Evolutionary conservation across 306 rosid species (phyloP).

Genomic region (Cucumis hystrix): DNA sequence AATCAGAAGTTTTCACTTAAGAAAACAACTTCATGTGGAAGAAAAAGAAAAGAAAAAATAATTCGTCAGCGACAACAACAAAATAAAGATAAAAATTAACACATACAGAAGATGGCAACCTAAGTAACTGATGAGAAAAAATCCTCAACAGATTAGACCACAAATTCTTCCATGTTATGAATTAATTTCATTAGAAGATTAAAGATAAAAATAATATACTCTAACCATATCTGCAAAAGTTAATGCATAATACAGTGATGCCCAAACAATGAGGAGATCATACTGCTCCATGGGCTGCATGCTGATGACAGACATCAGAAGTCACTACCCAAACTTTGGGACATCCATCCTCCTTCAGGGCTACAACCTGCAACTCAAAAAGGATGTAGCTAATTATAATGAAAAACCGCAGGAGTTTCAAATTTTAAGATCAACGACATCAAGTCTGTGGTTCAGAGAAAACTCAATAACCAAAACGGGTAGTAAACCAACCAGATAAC

Average conservation of each 20-base stretch:
- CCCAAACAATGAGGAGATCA: conserved; percentile 24
- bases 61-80: too few relatives aligned
- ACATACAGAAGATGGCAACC: neutral
- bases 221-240: neutral
- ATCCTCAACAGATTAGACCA: neutral
- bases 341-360: conserved; percentile 85
- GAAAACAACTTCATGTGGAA: neutral
- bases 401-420: neutral
- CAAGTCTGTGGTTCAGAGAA: neutral
- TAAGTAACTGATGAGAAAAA: neutral
- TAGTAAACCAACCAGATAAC: neutral
- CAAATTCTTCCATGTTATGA: neutral
- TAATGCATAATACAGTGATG: neutral
- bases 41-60: neutral
- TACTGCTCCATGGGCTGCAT: conserved; percentile 83
- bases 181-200: neutral
- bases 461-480: neutral
- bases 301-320: conserved; percentile 73
- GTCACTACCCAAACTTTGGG: conserved; percentile 95
- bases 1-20: neutral
- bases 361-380: conserved; percentile 43
- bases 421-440: neutral
- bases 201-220: neutral
- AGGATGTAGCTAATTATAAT: neutral
- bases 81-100: neutral